phyloP scores from a whole-genome alignment of 164 flowering plant genomes.

The Vitis rotundifolia region DNA sequence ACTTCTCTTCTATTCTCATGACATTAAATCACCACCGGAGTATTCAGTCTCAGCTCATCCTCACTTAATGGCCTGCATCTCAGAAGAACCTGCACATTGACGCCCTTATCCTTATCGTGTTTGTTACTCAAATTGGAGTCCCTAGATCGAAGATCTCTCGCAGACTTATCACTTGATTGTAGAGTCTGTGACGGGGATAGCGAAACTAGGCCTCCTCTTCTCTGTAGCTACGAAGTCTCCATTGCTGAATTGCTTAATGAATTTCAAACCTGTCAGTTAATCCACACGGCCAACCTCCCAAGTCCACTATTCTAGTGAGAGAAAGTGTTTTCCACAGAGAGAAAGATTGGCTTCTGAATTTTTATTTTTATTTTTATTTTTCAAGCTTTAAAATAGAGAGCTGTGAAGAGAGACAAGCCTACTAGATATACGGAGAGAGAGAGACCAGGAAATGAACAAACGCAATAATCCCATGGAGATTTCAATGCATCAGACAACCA shows the following conservation, averaged over 20 bases:
- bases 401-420: neutral
- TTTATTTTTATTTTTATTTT: no score
- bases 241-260: constrained; percentile 21
- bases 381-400: neutral
- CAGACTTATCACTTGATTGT: constrained; percentile 72
- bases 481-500: no score
- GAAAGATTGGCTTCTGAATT: neutral
- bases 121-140: constrained; percentile 57
- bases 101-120: constrained; percentile 88
- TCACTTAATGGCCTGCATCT: constrained; percentile 98
- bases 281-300: neutral
- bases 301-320: constrained; percentile 7
- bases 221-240: constrained; percentile 46
- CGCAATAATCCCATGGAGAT: no score
- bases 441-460: constrained; percentile 10
- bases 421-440: constrained; percentile 4
- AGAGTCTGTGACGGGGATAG: constrained; percentile 88
- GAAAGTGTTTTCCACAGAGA: constrained; percentile 1
- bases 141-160: constrained; percentile 70
- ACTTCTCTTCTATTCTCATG: constrained; percentile 89
- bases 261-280: constrained; percentile 9
- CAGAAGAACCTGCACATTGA: constrained; percentile 90
- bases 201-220: constrained; percentile 63
- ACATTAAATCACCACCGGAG: constrained; percentile 91
- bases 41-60: constrained; percentile 70